Conservation (phyloP, 495 filamentous ascomycete species). For the Xylaria nigripes region DNA sequence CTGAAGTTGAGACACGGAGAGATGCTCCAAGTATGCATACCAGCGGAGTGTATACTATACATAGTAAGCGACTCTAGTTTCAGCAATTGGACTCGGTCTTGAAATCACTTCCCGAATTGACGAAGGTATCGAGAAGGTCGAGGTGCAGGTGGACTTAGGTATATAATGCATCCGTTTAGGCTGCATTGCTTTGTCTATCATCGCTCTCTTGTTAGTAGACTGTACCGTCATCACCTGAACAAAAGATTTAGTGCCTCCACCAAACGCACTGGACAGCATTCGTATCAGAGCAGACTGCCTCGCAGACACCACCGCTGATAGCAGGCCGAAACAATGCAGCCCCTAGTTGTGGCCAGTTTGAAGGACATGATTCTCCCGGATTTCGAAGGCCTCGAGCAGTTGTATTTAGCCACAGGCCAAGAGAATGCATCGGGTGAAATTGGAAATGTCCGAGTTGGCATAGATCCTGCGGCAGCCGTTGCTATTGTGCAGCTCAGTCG, state of each 20-base stretch:
- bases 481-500: conserved; percentile 30
- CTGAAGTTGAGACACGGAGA: too few species aligned
- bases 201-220: neutral
- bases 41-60: too few species aligned
- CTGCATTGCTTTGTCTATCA: too few species aligned
- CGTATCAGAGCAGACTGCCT: neutral
- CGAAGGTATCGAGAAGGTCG: too few species aligned
- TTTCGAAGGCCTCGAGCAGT: conserved; percentile 3
- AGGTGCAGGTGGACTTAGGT: too few species aligned
- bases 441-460: conserved; percentile 10
- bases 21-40: too few species aligned
- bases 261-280: neutral
- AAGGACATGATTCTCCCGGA: neutral
- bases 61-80: too few species aligned
- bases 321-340: neutral
- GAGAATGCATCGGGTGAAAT: neutral
- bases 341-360: neutral
- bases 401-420: neutral
- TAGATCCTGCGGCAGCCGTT: conserved; percentile 16
- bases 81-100: too few species aligned
- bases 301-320: neutral
- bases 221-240: neutral
- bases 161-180: too few species aligned
- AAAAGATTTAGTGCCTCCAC: neutral
- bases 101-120: too few species aligned